A percentile compares a stretch with the other conserved stretches of the same genome.
phyloP scores from a whole-genome alignment of 73 alveolate species.

The Stentor roeselii region DNA sequence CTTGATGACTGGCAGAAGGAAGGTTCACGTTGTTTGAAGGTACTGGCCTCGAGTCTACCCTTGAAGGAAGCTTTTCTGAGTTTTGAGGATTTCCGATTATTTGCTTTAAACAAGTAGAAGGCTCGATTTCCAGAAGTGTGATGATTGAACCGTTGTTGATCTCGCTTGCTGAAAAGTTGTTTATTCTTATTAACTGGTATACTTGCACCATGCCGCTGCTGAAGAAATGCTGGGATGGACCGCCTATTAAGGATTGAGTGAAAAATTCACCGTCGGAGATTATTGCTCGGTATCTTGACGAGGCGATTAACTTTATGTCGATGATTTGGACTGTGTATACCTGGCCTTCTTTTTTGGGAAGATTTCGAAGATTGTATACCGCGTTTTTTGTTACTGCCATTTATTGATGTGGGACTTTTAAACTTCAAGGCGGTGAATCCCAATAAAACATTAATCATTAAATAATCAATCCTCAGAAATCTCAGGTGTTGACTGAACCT shows the following conservation, averaged over 20 bases:
- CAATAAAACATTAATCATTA: no score
- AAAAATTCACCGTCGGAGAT: neutral
- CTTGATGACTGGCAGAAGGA: neutral
- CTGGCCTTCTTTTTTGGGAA: neutral
- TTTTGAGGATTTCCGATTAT: neutral
- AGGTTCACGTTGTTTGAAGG: no score
- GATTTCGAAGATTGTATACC: neutral
- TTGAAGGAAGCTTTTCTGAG: no score
- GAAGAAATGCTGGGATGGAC: neutral
- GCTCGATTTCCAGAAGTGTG: neutral
- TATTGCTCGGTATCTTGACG: neutral
- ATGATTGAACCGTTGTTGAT: neutral
- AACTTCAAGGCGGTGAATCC: no score
- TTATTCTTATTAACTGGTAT: slow-evolving; percentile 14
- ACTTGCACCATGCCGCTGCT: neutral
- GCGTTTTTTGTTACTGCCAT: slow-evolving; percentile 20
- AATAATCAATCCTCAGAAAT: no score
- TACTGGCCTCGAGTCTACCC: no score
- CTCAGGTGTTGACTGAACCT: no score
- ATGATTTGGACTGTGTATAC: neutral
- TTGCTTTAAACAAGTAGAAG: neutral
- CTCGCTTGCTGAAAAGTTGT: neutral
- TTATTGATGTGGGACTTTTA: no score
- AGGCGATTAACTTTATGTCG: neutral
- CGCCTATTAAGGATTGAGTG: slow-evolving; percentile 2